Evolutionary conservation across 306 rosid genomes (phyloP).

Genomic region (Aeschynomene evenia): DNA sequence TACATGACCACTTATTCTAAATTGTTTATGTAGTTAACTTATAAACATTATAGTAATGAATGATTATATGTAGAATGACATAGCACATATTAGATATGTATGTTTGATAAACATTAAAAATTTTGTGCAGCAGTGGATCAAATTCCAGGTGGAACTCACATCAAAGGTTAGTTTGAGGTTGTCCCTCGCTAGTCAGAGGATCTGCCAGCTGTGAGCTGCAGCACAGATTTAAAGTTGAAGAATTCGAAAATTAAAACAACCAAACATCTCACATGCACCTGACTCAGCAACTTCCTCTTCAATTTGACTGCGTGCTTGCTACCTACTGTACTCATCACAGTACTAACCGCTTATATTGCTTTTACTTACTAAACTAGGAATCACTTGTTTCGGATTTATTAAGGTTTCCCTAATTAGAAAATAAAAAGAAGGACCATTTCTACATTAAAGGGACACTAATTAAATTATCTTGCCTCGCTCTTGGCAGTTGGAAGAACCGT

Average conservation of each 20-base stretch:
- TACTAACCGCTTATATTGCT: neutral
- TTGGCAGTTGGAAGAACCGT: constrained; percentile 17
- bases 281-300: neutral
- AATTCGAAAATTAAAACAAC: neutral
- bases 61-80: no score
- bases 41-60: no score
- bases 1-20: no score
- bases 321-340: no score
- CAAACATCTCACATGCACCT: neutral
- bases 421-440: neutral
- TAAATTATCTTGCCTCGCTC: neutral
- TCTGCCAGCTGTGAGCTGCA: neutral
- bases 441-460: neutral
- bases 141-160: neutral
- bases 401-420: constrained; percentile 34
- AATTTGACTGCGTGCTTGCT: neutral
- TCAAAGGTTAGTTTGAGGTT: neutral
- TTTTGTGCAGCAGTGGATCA: neutral
- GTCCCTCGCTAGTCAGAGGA: neutral
- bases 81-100: no score
- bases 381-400: constrained; percentile 7
- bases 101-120: no score
- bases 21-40: no score
- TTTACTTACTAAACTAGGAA: neutral
- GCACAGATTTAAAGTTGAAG: neutral